Evolutionary conservation across 2,329 filamentous ascomycete species (phyloP), one percentile per base, ranked within the genome.

Genomic region (Phaeoacremonium minimum): DNA sequence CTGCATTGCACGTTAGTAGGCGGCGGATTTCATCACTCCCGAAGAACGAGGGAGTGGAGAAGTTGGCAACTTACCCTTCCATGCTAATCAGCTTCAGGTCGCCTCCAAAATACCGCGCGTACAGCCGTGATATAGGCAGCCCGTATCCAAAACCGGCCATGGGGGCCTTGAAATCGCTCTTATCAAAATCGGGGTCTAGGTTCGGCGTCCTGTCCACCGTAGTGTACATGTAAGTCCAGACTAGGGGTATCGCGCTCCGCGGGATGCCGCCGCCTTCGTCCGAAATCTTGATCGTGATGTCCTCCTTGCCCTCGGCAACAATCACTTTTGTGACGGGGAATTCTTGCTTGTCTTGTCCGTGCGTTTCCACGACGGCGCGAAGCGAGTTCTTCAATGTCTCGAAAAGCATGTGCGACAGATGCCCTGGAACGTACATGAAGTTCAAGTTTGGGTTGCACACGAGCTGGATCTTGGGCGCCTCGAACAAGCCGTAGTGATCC

Each of bases 161-260:
- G 2, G 93, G 93, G 11, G 93, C 93, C 64, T 98, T 97, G 73
- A 98, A 98, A 61, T 98, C 93, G 65, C 84, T 95, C 69, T 97
- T 95, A 64, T 98, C 91, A 61, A 97, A 98, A 59, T 97, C 91
- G 1, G 93, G 93, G 56, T 98, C 93, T 44, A 98, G 69, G 56
- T 83, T 95, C 12, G 93, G 93, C 15, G 93, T 97, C 50, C 90
- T 82, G 61, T 97, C 93, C 46, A 98, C 93, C 3, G 93, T 98
- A 22, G 93, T 98, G 62, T 98, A 98, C 93, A 97, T 98, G 62
- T 98, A 98, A 11, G 93, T 98, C 93, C 93, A 98, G n/a, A 97
- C 93, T 12, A 98, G 75, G 5, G 93, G 93, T 46, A 98, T 97
- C 35, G 88, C 80, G 51, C 86, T 94, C 52, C 93, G 74, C 1